Evolutionary conservation across 768 basidiomycete genomes (phyloP), one percentile per base, ranked within the genome.

Genomic region (Hericium rajendrae): DNA sequence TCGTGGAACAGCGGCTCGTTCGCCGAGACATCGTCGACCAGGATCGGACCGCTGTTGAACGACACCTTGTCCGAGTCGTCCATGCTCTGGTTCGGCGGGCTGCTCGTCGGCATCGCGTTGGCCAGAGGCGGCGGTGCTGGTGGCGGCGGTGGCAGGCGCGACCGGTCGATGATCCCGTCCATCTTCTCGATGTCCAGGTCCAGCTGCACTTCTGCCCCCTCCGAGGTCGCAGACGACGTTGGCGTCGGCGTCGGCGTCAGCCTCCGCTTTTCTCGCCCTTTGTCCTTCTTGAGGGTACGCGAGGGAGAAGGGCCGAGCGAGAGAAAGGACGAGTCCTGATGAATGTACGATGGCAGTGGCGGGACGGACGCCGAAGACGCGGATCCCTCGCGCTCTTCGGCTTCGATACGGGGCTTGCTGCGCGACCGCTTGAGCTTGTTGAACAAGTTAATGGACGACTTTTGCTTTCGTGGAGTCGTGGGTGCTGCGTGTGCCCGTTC

Each of bases 111-210:
- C 54, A 26, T 52, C 56, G 28, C 9, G 20, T 15, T 24, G 24
- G 6, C 49, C 6, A 20, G 49, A 4, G 16, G n/a, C 20, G 43
- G 43, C 5, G 40, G 40, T 41, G 18, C 40, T 4, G 43, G 43
- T 3, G 43, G 43, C 43, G 43, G 43, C 60, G 54, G 26, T 6
- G 59, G 59, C 20, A 64, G 51, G 15, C 58, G 54, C 16, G 65
- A 70, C 0, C 73, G 70, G 68, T 92, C 76, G 60, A 95, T 73
- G 65, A 97, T 92, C 6, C 87, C 94, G 40, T 88, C 85, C 80
- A 97, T 92, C 53, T 80, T 72, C 10, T 85, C 79, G 48, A 91
- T 68, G 66, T 92, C 80, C 18, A 80, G 81, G 68, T 90, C 86
- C 46, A 88, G 77, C 22, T 69, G 72, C 57, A 81, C 74, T 38